Evolutionary conservation across 441 rosid species (phyloP).

Genomic region (Biscutella auriculata): DNA sequence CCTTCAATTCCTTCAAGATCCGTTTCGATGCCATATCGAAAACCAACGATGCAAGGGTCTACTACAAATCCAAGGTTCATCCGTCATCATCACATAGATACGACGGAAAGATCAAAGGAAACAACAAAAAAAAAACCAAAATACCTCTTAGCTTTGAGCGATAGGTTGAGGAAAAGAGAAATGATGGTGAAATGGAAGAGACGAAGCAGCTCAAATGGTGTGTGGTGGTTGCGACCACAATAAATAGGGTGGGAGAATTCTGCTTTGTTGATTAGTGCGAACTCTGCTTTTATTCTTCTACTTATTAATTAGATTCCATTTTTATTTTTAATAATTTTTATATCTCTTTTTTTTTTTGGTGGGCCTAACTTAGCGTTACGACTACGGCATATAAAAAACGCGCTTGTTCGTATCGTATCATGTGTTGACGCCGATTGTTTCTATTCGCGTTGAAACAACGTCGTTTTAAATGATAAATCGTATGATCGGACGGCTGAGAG

Average conservation of each 20-base stretch:
- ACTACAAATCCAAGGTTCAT: no score
- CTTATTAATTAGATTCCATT: neutral
- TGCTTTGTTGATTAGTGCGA: no score
- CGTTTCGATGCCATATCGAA: slow-evolving; percentile 55
- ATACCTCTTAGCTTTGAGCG: slow-evolving; percentile 1
- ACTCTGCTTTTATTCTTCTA: neutral
- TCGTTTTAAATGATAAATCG: no score
- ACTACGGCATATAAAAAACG: slow-evolving; percentile 14
- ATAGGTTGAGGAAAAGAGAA: neutral
- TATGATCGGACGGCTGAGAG: no score
- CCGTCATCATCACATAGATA: no score
- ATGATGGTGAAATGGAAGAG: slow-evolving; percentile 9
- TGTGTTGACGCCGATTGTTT: slow-evolving; percentile 7
- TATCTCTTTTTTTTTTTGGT: neutral
- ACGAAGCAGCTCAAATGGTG: neutral
- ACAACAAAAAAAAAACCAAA: neutral
- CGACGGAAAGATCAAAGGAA: no score
- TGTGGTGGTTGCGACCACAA: slow-evolving; percentile 11
- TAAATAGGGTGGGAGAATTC: neutral
- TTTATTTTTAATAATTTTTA: neutral
- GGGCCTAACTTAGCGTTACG: slow-evolving; percentile 21
- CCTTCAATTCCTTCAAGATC: slow-evolving; percentile 79
- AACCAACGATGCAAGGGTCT: no score
- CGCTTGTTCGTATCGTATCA: slow-evolving; percentile 12
- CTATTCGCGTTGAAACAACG: neutral